phyloP scores from a whole-genome alignment of 768 basidiomycete genomes.

The Roridomyces roridus region DNA sequence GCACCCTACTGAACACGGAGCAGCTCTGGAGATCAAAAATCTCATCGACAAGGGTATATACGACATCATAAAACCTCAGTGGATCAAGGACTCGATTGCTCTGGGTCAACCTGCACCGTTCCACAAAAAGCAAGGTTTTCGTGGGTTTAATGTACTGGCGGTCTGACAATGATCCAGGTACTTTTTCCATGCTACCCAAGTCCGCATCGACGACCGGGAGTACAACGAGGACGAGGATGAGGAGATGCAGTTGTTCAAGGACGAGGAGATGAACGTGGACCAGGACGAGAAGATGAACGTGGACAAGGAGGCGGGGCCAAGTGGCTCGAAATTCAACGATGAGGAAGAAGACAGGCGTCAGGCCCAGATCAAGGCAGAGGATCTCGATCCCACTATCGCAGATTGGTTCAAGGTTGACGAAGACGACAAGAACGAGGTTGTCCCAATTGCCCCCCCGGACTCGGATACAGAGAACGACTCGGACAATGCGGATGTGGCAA shows the following conservation, averaged over 20 bases:
- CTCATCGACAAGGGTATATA: constrained; percentile 72
- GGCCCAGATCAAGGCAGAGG: constrained; percentile 33
- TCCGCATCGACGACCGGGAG: constrained; percentile 54
- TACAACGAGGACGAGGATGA: constrained; percentile 53
- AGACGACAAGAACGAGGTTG: constrained; percentile 27
- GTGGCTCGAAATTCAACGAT: constrained; percentile 28
- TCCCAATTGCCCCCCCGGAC: constrained; percentile 47
- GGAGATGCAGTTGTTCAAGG: constrained; percentile 25
- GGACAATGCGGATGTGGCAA: constrained; percentile 64
- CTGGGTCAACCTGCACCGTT: constrained; percentile 63
- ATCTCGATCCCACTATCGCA: constrained; percentile 54
- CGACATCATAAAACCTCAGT: constrained; percentile 80
- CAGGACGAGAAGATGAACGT: constrained; percentile 38
- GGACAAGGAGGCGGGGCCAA: constrained; percentile 28
- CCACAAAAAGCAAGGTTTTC: constrained; percentile 62
- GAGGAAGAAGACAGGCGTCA: constrained; percentile 29
- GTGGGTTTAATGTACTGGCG: background rate
- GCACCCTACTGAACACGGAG: background rate
- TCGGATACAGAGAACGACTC: constrained; percentile 74
- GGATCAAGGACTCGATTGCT: constrained; percentile 82
- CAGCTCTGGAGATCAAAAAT: constrained; percentile 57
- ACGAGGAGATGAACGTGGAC: constrained; percentile 38
- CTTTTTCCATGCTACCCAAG: constrained; percentile 75
- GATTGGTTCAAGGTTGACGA: constrained; percentile 69
- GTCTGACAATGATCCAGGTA: constrained; percentile 51